A percentile compares a stretch with the other conserved stretches of the same genome.
Evolutionary conservation across 2,329 filamentous ascomycete genomes (phyloP).

Genomic region (Neofusicoccum kwambonambiense): DNA sequence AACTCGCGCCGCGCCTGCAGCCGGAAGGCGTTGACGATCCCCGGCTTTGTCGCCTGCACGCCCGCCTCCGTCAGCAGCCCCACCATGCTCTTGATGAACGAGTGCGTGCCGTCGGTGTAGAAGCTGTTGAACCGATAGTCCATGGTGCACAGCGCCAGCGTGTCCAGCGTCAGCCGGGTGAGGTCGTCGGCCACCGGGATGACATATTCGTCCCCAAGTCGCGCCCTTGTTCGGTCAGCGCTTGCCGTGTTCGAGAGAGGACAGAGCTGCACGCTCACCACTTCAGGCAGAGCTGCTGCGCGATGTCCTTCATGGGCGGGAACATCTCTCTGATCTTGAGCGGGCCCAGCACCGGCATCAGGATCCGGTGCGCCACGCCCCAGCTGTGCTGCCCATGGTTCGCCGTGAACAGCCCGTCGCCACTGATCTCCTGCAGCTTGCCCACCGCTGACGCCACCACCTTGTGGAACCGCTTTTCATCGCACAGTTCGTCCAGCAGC

Average conservation of each 20-base stretch:
- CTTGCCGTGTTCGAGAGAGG: too few relatives aligned
- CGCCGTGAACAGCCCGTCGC: slow-evolving; percentile 44
- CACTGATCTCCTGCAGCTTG: slow-evolving; percentile 36
- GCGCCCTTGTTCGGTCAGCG: slow-evolving; percentile 45
- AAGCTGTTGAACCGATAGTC: slow-evolving; percentile 44
- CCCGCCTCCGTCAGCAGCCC: slow-evolving; percentile 38
- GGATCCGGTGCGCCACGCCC: slow-evolving; percentile 62
- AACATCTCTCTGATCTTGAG: slow-evolving; percentile 68
- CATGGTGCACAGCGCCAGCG: slow-evolving; percentile 41
- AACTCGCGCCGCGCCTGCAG: slow-evolving; percentile 46
- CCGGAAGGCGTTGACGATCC: slow-evolving; percentile 35
- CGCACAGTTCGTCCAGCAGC: slow-evolving; percentile 40
- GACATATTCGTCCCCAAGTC: slow-evolving; percentile 42
- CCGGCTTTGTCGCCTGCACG: slow-evolving; percentile 31
- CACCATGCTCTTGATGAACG: slow-evolving; percentile 38
- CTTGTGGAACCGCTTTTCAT: slow-evolving; percentile 39
- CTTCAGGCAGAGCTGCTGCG: slow-evolving; percentile 64
- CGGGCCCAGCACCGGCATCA: slow-evolving; percentile 70
- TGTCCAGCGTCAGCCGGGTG: slow-evolving; percentile 38
- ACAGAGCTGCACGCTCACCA: slow-evolving; percentile 26
- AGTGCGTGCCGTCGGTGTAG: slow-evolving; percentile 35
- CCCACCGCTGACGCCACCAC: slow-evolving; percentile 29
- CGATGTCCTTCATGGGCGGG: slow-evolving; percentile 57
- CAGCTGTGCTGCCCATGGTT: slow-evolving; percentile 33
- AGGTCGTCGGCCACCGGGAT: slow-evolving; percentile 40